Evolutionary conservation across 805 yeast genomes (phyloP).

Genomic region (Metschnikowia lachancei): DNA sequence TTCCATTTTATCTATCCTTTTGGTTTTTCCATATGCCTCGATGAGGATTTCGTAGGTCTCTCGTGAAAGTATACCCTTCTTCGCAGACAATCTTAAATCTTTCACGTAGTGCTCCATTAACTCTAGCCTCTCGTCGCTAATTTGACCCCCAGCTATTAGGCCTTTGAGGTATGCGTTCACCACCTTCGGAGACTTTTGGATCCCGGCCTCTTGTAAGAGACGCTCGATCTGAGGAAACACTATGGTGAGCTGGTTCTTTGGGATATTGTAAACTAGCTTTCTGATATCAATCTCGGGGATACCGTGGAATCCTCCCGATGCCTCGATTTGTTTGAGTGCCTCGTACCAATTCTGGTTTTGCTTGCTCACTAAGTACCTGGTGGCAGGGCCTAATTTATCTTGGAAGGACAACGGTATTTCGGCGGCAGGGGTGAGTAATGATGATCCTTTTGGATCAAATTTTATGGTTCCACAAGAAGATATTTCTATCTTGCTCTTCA

Average conservation of each 20-base stretch:
- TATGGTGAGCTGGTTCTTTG: conserved; percentile 32
- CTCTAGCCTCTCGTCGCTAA: conserved; percentile 23
- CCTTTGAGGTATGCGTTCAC: conserved; percentile 39
- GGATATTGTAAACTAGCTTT: conserved; percentile 40
- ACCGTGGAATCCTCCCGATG: conserved; percentile 36
- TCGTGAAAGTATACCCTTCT: conserved; percentile 30
- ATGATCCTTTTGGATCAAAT: conserved; percentile 14
- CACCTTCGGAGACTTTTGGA: conserved; percentile 31
- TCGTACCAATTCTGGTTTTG: conserved; percentile 47
- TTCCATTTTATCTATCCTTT: conserved; percentile 39
- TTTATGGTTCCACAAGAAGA: not conserved
- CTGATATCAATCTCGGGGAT: conserved; percentile 34
- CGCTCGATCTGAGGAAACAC: conserved; percentile 27
- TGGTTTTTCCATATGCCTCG: conserved; percentile 44
- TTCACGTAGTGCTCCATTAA: conserved; percentile 33
- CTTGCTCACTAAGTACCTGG: conserved; percentile 38
- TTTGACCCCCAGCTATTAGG: conserved; percentile 24
- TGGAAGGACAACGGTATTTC: conserved; percentile 38
- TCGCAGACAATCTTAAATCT: conserved; percentile 22
- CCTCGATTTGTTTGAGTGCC: conserved; percentile 38
- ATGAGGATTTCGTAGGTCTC: conserved; percentile 45
- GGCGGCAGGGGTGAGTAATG: conserved; percentile 20
- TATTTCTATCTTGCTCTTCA: conserved; percentile 6
- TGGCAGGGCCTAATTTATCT: conserved; percentile 38
- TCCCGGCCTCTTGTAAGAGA: conserved; percentile 35